These are phyloP conservation scores for Raddia guianensis DNA, from an alignment of 176 grass and related monocot species.

Conservation along the genomic window DNA sequence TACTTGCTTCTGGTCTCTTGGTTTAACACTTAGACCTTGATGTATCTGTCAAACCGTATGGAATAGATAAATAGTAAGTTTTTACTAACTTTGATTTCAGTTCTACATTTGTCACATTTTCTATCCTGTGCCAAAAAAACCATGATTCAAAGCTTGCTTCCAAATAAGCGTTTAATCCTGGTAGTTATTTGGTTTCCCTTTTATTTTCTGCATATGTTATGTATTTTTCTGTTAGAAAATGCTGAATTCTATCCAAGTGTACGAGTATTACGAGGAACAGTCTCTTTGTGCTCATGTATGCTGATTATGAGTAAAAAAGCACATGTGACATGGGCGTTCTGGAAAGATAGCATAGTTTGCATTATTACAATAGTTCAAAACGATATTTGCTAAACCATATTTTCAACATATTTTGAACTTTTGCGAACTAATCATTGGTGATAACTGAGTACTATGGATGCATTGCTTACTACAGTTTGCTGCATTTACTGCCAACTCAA, in stretches of 20 bases:
- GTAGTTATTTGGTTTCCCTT: background rate
- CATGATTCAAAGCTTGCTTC: background rate
- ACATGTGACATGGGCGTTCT: background rate
- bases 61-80: background rate
- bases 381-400: background rate
- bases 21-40: background rate
- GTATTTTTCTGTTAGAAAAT: background rate
- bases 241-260: background rate
- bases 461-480: background rate
- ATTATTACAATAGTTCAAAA: background rate
- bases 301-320: constrained; percentile 14
- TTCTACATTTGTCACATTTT: background rate
- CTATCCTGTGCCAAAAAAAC: background rate
- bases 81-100: constrained; percentile 21
- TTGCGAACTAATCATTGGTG: background rate
- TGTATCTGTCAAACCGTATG: constrained; percentile 1
- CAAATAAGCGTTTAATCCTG: background rate
- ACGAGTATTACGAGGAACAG: background rate
- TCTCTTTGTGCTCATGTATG: background rate
- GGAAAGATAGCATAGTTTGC: background rate
- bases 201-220: background rate
- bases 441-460: background rate
- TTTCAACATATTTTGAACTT: background rate
- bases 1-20: background rate
- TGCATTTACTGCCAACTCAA: constrained; percentile 8